These are phyloP conservation scores for Sesbania bispinosa DNA, from an alignment of 306 rosid genomes.

Conservation along the genomic window DNA sequence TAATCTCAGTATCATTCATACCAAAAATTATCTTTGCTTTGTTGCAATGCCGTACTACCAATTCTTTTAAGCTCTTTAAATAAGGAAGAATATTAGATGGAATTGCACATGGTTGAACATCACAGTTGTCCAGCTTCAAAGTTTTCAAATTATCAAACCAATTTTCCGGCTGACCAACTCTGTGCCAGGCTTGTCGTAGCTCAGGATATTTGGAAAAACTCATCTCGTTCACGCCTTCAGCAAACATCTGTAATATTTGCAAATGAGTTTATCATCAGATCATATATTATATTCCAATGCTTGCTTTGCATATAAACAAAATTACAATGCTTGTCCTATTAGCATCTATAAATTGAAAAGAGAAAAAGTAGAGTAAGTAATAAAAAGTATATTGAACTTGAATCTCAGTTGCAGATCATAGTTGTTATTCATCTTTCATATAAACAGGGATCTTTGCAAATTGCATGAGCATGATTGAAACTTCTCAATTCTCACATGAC, in stretches of 20 bases:
- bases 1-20: neutral
- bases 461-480: too few species aligned
- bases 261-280: neutral
- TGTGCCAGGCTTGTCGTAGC: neutral
- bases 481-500: too few species aligned
- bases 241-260: neutral
- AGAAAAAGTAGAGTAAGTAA: too few species aligned
- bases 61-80: conserved; percentile 2
- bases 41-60: neutral
- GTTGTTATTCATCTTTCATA: too few species aligned
- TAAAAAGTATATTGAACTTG: too few species aligned
- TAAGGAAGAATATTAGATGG: neutral
- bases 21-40: neutral
- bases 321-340: too few species aligned
- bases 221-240: neutral
- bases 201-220: neutral
- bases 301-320: too few species aligned
- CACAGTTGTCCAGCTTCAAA: neutral
- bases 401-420: too few species aligned
- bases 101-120: neutral
- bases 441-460: too few species aligned
- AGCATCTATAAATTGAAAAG: too few species aligned
- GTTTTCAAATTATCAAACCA: conserved; percentile 3
- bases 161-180: neutral
- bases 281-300: too few species aligned